phyloP scores from a whole-genome alignment of 228 moss, liverwort and hornwort species.

The Sphagnum magellanicum region DNA sequence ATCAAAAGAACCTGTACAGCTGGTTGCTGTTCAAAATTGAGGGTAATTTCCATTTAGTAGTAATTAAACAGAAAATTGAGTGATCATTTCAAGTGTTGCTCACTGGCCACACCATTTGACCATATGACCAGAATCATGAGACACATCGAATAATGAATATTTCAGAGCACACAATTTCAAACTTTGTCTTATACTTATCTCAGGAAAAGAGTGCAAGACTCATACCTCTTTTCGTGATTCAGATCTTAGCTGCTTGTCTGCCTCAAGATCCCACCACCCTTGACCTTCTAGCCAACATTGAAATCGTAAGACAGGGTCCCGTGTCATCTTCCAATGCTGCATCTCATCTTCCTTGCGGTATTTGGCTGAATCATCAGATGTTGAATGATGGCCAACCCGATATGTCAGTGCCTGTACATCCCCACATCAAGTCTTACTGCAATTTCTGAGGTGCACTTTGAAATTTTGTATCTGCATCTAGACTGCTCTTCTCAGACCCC shows the following conservation, averaged over 20 bases:
- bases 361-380: constrained; percentile 78
- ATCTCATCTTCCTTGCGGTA: constrained; percentile 71
- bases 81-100: too few species aligned
- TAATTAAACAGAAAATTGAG: too few species aligned
- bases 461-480: too few species aligned
- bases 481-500: too few species aligned
- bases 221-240: constrained; percentile 43
- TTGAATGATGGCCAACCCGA: constrained; percentile 71
- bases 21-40: too few species aligned
- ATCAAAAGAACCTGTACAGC: too few species aligned
- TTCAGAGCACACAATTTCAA: not conserved
- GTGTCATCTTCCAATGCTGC: constrained; percentile 58
- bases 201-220: not conserved
- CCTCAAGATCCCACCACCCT: constrained; percentile 52
- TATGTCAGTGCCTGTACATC: constrained; percentile 56
- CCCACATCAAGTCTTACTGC: too few species aligned
- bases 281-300: constrained; percentile 62
- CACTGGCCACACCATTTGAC: too few species aligned
- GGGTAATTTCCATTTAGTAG: too few species aligned
- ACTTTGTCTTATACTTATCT: not conserved
- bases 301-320: constrained; percentile 66
- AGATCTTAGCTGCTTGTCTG: constrained; percentile 41
- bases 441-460: too few species aligned
- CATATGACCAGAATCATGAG: too few species aligned
- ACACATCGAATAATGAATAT: not conserved